Evolutionary conservation across 2,329 filamentous ascomycete genomes (phyloP).

Genomic region (Botryotinia calthae): DNA sequence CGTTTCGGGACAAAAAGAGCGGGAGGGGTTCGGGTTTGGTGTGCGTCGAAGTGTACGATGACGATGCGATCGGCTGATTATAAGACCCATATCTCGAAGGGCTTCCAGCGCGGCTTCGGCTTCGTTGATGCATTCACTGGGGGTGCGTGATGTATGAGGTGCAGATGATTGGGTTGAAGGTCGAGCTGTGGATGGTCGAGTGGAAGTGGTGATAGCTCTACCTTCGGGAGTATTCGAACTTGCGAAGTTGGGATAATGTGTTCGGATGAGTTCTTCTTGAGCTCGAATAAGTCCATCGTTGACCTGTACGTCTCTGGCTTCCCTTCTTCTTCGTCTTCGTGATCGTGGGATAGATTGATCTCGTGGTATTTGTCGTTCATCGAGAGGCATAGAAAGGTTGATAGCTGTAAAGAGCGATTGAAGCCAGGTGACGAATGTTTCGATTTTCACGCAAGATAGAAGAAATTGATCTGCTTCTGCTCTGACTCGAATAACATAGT

Average conservation of each 20-base stretch:
- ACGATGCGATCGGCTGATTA: background rate
- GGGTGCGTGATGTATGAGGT: background rate
- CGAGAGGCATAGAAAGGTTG: constrained; percentile 66
- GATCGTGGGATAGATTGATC: constrained; percentile 57
- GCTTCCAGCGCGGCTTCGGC: background rate
- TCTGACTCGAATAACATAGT: constrained; percentile 68
- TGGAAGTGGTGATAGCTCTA: background rate
- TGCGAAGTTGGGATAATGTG: constrained; percentile 28
- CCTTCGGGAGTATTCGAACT: constrained; percentile 1
- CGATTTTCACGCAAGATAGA: constrained; percentile 62
- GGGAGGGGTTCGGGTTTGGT: constrained; percentile 17
- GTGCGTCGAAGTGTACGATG: background rate
- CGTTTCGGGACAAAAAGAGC: constrained; percentile 29
- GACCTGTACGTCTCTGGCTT: constrained; percentile 16
- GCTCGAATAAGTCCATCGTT: constrained; percentile 26
- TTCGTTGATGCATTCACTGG: background rate
- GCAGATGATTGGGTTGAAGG: background rate
- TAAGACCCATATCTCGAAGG: constrained; percentile 15
- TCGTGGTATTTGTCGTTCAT: constrained; percentile 64
- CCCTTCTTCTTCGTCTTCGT: constrained; percentile 32
- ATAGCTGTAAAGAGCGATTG: constrained; percentile 70
- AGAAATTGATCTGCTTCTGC: constrained; percentile 73
- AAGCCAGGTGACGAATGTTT: constrained; percentile 66
- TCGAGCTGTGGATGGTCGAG: background rate
- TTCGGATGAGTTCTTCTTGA: constrained; percentile 30